Percentiles rank a stretch among this genome's conserved stretches.
Conservation (phyloP, 345 rosid genomes). For the Gossypium sturtianum region DNA sequence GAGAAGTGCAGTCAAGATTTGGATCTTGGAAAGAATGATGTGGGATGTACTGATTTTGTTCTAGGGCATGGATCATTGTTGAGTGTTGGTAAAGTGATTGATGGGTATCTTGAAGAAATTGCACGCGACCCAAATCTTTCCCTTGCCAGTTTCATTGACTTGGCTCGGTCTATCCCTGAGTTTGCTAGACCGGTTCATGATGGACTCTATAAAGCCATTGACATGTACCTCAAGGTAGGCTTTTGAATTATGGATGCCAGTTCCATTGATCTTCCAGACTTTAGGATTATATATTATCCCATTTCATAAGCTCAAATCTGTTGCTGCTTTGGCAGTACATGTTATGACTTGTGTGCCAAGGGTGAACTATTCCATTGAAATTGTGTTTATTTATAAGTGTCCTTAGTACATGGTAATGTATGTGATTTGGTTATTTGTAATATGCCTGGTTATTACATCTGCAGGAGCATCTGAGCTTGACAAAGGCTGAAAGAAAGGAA, state of each 20-base stretch:
- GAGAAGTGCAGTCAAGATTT: slow-evolving; percentile 33
- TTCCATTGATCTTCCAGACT: not conserved
- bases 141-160: slow-evolving; percentile 43
- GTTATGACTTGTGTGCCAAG: not conserved
- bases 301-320: not conserved
- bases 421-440: not conserved
- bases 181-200: slow-evolving; percentile 73
- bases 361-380: not conserved
- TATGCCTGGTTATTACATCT: not conserved
- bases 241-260: not conserved
- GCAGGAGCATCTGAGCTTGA: slow-evolving; percentile 69
- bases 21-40: slow-evolving; percentile 33
- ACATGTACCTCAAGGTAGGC: slow-evolving; percentile 65
- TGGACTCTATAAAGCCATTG: slow-evolving; percentile 78
- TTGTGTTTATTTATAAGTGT: not conserved
- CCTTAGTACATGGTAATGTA: not conserved
- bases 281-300: not conserved
- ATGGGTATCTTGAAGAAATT: slow-evolving; percentile 63
- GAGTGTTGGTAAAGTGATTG: slow-evolving; percentile 59
- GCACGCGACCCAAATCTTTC: slow-evolving; percentile 44
- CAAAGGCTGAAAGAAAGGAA: slow-evolving; percentile 70
- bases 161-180: slow-evolving; percentile 58
- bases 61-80: slow-evolving; percentile 45
- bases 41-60: slow-evolving; percentile 31
- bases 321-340: not conserved